Conservation (phyloP, 2,329 filamentous ascomycete genomes). For the Pseudopyrenochaeta lycopersici region DNA sequence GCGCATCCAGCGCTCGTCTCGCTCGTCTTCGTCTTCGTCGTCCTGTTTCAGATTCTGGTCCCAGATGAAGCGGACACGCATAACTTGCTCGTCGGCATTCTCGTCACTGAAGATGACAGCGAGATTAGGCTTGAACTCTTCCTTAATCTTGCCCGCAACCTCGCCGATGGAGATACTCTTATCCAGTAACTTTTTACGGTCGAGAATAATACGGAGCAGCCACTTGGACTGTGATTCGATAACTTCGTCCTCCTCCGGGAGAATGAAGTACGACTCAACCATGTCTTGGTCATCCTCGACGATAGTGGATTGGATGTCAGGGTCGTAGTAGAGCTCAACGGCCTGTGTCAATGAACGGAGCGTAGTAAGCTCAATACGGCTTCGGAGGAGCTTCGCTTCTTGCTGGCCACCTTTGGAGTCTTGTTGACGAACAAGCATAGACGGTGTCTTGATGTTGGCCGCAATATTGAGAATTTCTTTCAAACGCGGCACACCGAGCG, state of each 20-base stretch:
- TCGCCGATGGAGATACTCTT: conserved; percentile 92
- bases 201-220: conserved; percentile 91
- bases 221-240: conserved; percentile 81
- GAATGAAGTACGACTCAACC: conserved; percentile 95
- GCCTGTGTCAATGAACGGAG: conserved; percentile 88
- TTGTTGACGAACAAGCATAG: conserved; percentile 90
- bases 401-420: conserved; percentile 72
- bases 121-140: conserved; percentile 77
- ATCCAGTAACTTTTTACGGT: conserved; percentile 93
- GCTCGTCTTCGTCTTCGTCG: conserved; percentile 82
- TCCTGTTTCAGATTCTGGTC: conserved; percentile 66
- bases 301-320: conserved; percentile 83
- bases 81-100: conserved; percentile 93
- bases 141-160: conserved; percentile 88
- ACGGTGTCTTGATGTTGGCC: conserved; percentile 97
- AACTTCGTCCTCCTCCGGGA: conserved; percentile 77
- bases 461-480: conserved; percentile 99
- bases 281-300: conserved; percentile 91
- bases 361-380: conserved; percentile 91
- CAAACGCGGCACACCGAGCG: conserved; percentile 95
- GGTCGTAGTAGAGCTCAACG: conserved; percentile 98
- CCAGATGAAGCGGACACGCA: conserved; percentile 85
- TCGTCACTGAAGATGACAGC: conserved; percentile 97
- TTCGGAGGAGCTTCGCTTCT: conserved; percentile 84
- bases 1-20: conserved; percentile 79